Base-by-base conservation (phyloP, 2,329 filamentous ascomycete species). In the Diaporthe amygdali region DNA sequence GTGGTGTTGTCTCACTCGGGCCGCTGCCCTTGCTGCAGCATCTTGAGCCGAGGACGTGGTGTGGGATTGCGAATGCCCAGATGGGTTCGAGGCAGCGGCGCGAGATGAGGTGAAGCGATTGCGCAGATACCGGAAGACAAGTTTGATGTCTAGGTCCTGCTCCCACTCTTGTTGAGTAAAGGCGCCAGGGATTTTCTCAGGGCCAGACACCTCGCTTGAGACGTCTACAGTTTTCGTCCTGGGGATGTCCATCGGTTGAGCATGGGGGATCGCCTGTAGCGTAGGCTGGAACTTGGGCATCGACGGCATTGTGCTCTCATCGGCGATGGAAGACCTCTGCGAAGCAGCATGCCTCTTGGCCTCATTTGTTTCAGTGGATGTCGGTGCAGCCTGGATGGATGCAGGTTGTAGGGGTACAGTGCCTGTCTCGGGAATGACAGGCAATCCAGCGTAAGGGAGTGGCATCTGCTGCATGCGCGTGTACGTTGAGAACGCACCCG, bases 141-240 rank as follows among this genome's bases (percentile, higher is more conserved):
- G 93, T 78, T 93, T 93, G 74, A 98, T 90, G 77, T 98, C 95
- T 6, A 98, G 88, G 68, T 97, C 94, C 72, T 92, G 91, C 82
- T 98, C 95, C 96, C 96, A 99, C 78, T 97, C 96, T 44, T 96
- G 93, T 76, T 94, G 86, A 1, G 88, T 89, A 73, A 90, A 90
- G 0, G 80, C 73, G 5, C 75, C 75, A 22, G 68, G 63, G 6
- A 49, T 25, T 27, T 59, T 68, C 30, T 74, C 74, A 25, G 27
- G 27, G 78, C 69, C 39, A 74, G 76, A 39, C 51, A 54, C 52
- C 6, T 69, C 66, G 15, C 51, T 59, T 59, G 51, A n/a, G 9
- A 12, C 41, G 17, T 69, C 64, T n/a, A 71, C 77, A 3, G 73
- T 70, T 52, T 73, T 77, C n/a, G 76, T 75, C 41, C 80, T 78